A percentile compares a stretch with the other conserved stretches of the same genome.
phyloP scores from a whole-genome alignment of 306 rosid genomes.

The Boehmeria nivea region DNA sequence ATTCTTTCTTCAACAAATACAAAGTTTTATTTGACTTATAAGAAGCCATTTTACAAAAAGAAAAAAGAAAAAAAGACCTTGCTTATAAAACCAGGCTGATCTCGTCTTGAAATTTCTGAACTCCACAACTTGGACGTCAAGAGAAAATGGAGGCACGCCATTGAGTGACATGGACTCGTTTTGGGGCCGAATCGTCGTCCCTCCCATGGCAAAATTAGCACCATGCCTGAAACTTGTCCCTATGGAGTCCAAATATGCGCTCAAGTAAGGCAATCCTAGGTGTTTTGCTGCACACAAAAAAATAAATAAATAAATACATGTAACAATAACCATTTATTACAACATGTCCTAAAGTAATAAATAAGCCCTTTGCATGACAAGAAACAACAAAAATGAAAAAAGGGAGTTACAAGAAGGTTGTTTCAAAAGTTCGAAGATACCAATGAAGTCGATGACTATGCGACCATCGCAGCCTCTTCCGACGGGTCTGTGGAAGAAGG shows the following conservation, averaged over 20 bases:
- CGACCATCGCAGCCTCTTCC: conserved; percentile 73
- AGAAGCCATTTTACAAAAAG: not conserved
- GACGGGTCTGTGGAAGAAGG: conserved; percentile 49
- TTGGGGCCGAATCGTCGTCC: conserved; percentile 51
- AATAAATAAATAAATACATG: not conserved
- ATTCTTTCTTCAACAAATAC: not conserved
- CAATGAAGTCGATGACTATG: conserved; percentile 60
- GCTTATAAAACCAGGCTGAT: conserved; percentile 32
- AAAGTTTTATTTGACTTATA: too few species aligned
- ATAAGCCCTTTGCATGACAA: too few species aligned
- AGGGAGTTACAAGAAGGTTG: too few species aligned
- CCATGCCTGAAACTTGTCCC: conserved; percentile 67
- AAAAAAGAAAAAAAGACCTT: conserved; percentile 30
- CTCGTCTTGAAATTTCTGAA: conserved; percentile 55
- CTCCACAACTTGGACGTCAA: conserved; percentile 59
- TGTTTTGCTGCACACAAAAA: conserved; percentile 39
- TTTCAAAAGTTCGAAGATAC: conserved; percentile 27
- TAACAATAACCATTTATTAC: not conserved
- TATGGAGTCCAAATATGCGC: conserved; percentile 62
- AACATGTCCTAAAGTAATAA: too few species aligned
- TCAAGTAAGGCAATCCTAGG: conserved; percentile 46
- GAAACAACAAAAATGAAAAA: too few species aligned
- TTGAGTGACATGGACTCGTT: conserved; percentile 44
- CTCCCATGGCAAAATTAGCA: conserved; percentile 82
- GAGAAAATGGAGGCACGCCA: conserved; percentile 58